Conservation (phyloP, 1,284 basidiomycete species). For the Malassezia globosa region DNA sequence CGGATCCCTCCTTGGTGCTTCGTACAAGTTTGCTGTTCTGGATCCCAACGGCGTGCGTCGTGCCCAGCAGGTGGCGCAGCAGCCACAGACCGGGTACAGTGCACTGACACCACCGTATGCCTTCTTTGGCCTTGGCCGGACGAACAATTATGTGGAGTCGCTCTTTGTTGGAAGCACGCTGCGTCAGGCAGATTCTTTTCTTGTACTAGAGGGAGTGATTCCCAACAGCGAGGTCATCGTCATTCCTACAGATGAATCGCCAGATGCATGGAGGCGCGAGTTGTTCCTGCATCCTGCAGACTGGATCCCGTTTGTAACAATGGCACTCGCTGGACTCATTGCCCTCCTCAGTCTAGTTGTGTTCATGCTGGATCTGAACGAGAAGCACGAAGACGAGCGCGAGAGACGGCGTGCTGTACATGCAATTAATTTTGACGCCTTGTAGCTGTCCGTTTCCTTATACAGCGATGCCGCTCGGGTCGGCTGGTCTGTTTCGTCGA, state of each 20-base stretch:
- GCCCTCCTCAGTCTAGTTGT: constrained; percentile 68
- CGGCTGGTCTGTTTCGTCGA: no score
- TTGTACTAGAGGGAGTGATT: constrained; percentile 88
- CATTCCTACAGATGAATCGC: constrained; percentile 55
- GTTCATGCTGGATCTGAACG: constrained; percentile 73
- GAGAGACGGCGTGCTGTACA: constrained; percentile 76
- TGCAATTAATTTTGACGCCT: constrained; percentile 90
- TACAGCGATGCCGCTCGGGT: not conserved
- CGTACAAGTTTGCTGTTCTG: constrained; percentile 92
- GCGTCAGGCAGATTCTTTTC: constrained; percentile 60
- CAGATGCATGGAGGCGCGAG: constrained; percentile 66
- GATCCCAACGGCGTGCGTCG: constrained; percentile 81
- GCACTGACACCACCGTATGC: constrained; percentile 79
- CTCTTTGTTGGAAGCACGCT: constrained; percentile 43
- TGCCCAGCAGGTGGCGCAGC: constrained; percentile 84
- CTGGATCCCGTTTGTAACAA: constrained; percentile 93
- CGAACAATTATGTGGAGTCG: constrained; percentile 96
- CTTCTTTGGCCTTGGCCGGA: constrained; percentile 91
- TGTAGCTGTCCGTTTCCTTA: constrained; percentile 50
- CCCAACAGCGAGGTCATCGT: constrained; percentile 97
- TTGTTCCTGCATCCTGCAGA: constrained; percentile 85
- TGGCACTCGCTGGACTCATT: constrained; percentile 68
- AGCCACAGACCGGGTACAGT: constrained; percentile 82
- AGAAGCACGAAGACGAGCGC: constrained; percentile 82
- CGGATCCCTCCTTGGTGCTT: constrained; percentile 82